phyloP scores from a whole-genome alignment of 2,329 filamentous ascomycete genomes.

The Westerdykella sp. region DNA sequence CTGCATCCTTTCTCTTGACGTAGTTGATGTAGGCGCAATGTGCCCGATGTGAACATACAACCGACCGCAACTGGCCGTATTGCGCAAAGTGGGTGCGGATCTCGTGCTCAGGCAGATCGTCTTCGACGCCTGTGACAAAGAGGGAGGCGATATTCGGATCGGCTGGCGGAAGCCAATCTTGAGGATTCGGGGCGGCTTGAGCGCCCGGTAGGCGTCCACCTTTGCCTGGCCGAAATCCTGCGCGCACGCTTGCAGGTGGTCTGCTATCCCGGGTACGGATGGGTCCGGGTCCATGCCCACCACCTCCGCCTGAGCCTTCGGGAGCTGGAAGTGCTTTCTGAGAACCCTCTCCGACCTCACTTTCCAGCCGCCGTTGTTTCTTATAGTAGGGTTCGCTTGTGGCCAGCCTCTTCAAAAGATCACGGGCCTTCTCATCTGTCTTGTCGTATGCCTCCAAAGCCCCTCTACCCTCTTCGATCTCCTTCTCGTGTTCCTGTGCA shows the following conservation, averaged over 20 bases:
- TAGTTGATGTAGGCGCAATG: slow-evolving; percentile 98
- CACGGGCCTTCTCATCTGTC: slow-evolving; percentile 92
- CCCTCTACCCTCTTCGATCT: slow-evolving; percentile 85
- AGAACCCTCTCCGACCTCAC: slow-evolving; percentile 41
- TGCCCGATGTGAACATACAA: slow-evolving; percentile 94
- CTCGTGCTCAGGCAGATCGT: slow-evolving; percentile 89
- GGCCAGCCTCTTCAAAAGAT: slow-evolving; percentile 75
- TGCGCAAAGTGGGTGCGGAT: slow-evolving; percentile 83
- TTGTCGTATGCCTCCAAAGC: slow-evolving; percentile 85
- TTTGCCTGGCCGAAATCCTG: slow-evolving; percentile 35
- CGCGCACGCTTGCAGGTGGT: slow-evolving; percentile 29
- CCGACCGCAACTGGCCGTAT: slow-evolving; percentile 82
- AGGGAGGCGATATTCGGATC: slow-evolving; percentile 86
- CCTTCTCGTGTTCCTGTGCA: slow-evolving; percentile 92
- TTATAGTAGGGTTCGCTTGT: slow-evolving; percentile 94
- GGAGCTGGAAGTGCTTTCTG: slow-evolving; percentile 41
- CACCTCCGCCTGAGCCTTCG: slow-evolving; percentile 20
- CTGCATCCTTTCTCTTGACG: slow-evolving; percentile 73
- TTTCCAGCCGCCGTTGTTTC: slow-evolving; percentile 70
- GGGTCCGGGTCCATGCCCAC: slow-evolving; percentile 54
- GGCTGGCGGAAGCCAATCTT: slow-evolving; percentile 78
- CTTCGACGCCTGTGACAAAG: slow-evolving; percentile 91
- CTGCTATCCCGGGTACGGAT: slow-evolving; percentile 65
- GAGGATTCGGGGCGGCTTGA: slow-evolving; percentile 70
- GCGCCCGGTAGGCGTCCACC: slow-evolving; percentile 49